These are phyloP conservation scores for Fusarium setosum DNA, from an alignment of 2,329 filamentous ascomycete species.

Conservation along the genomic window DNA sequence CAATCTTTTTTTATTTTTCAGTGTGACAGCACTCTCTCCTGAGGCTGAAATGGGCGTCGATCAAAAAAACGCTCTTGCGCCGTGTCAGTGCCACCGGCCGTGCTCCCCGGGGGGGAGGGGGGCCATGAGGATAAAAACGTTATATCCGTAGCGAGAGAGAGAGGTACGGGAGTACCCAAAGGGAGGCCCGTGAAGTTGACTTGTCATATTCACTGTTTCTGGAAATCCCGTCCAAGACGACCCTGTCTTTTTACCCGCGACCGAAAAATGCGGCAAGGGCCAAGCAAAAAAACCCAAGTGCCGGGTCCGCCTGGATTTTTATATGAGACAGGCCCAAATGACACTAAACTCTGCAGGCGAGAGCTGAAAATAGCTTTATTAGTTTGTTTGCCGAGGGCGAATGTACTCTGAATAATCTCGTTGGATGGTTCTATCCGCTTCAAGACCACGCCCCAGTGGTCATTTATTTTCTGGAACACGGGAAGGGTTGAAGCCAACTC, in stretches of 20 bases:
- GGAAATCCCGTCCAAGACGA: too few relatives aligned
- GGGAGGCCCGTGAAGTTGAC: too few relatives aligned
- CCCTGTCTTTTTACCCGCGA: too few relatives aligned
- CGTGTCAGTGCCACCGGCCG: conserved; percentile 3
- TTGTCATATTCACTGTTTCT: neutral
- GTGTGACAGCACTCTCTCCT: neutral
- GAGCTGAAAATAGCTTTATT: neutral
- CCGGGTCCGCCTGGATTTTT: neutral
- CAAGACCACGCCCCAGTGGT: too few relatives aligned
- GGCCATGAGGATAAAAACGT: too few relatives aligned
- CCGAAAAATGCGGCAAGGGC: neutral
- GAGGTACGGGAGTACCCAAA: neutral
- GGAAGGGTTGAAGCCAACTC: too few relatives aligned
- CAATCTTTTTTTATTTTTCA: neutral
- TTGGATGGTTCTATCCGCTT: too few relatives aligned
- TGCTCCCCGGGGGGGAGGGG: too few relatives aligned
- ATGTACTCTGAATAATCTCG: too few relatives aligned
- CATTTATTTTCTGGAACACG: neutral
- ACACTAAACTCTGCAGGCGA: neutral
- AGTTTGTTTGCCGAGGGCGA: neutral
- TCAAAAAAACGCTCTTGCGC: neutral
- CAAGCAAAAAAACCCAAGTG: neutral
- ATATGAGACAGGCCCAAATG: neutral
- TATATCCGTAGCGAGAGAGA: neutral
- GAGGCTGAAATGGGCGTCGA: neutral